Conservation (phyloP, 352 stramenopile genomes). For the Phytophthora niederhauseri region DNA sequence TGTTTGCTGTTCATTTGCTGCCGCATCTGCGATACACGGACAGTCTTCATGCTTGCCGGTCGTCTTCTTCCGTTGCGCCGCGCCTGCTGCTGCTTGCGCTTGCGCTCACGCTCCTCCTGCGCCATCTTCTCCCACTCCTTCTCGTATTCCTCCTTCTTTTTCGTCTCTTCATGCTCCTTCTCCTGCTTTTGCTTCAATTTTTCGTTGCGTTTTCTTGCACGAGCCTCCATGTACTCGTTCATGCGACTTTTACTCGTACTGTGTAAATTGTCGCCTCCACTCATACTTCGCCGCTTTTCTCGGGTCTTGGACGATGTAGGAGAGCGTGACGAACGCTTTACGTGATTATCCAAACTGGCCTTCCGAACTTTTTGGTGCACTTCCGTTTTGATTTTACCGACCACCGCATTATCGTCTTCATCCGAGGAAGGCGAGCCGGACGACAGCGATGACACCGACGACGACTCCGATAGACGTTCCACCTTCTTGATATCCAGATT, state of each 20-base stretch:
- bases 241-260: constrained; percentile 75
- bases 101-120: constrained; percentile 83
- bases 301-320: constrained; percentile 42
- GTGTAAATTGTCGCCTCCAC: constrained; percentile 36
- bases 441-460: constrained; percentile 32
- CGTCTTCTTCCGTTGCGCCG: constrained; percentile 66
- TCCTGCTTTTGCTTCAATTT: constrained; percentile 81
- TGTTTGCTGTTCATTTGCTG: constrained; percentile 84
- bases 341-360: constrained; percentile 25
- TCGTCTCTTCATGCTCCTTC: constrained; percentile 73
- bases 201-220: constrained; percentile 75
- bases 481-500: constrained; percentile 23
- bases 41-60: constrained; percentile 82
- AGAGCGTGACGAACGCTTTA: constrained; percentile 37
- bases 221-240: constrained; percentile 91
- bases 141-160: constrained; percentile 87
- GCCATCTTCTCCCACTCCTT: constrained; percentile 91
- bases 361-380: constrained; percentile 34
- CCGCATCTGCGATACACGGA: constrained; percentile 84
- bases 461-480: constrained; percentile 33
- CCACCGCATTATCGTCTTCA: constrained; percentile 24
- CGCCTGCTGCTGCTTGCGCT: constrained; percentile 81
- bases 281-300: constrained; percentile 52
- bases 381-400: constrained; percentile 30
- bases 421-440: constrained; percentile 32